Evolutionary conservation across 768 basidiomycete species (phyloP), one percentile per base, ranked within the genome.

Genomic region (Collybiopsis luxurians): DNA sequence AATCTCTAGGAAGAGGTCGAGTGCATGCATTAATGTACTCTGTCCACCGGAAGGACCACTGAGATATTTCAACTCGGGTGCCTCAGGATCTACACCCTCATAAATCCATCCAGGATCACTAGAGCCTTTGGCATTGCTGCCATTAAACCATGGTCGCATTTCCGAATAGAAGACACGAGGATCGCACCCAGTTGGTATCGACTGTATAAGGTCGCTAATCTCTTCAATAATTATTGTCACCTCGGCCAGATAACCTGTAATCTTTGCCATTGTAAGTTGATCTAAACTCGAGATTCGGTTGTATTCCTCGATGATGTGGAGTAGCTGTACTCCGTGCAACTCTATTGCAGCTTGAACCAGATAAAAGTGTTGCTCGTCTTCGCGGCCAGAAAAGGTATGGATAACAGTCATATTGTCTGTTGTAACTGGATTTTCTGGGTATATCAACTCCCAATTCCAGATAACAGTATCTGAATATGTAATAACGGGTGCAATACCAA

Each of bases 381-480:
- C 82, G 12, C 90, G 89, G 34, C 83, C 83, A n/a, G 95, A 94
- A 75, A 98, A 96, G 43, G 82, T 64, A 62, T 88, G 81, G 56
- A 77, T 73, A 63, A 87, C 83, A 17, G 79, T 83, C 66, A 95
- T 85, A 73, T 96, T 98, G 61, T 83, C 80, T 47, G 78, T 66
- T 46, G 87, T 82, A 24, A 85, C 72, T 46, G 89, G 87, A 34
- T 76, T 67, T 21, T 70, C 69, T 21, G 86, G 75, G 65, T 89
- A 75, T 53, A 81, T 67, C 42, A 82, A 75, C 40, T 84, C 83
- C 79, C 83, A 89, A 67, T 97, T 97, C 92, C 93, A 99, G 2
- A 99, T 79, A 13, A 99, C 96, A 15, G 92, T 94, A 67, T 97
- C 96, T 26, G 95, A 90, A 67, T 95, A 99, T 0, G 95, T 99